phyloP scores from a whole-genome alignment of 2,329 filamentous ascomycete species.

The Exophiala viscosa region DNA sequence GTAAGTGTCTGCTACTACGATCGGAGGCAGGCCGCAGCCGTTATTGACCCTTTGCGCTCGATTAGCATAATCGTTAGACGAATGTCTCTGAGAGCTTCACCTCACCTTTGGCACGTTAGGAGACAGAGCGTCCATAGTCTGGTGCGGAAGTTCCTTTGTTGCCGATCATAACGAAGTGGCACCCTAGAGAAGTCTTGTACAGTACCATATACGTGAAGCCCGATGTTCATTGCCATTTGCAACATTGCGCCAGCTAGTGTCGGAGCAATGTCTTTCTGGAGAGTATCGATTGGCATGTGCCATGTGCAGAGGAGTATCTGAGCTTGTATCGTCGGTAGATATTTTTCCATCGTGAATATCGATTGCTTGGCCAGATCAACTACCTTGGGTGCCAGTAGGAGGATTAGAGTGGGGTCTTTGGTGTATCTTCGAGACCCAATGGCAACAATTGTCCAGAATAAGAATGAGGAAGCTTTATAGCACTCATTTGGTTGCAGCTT shows the following conservation, averaged over 20 bases:
- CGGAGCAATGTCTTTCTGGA: conserved; percentile 13
- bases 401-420: conserved; percentile 51
- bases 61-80: neutral
- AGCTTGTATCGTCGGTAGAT: conserved; percentile 14
- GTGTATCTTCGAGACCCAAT: conserved; percentile 60
- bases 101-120: conserved; percentile 16
- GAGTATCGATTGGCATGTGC: conserved; percentile 16
- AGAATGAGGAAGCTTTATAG: conserved; percentile 55
- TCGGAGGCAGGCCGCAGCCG: conserved; percentile 11
- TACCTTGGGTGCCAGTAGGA: conserved; percentile 38
- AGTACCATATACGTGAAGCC: conserved; percentile 17
- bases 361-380: conserved; percentile 9
- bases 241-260: conserved; percentile 16
- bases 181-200: conserved; percentile 16
- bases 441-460: conserved; percentile 64
- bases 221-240: conserved; percentile 13
- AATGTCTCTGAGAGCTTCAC: too few relatives aligned
- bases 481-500: conserved; percentile 53
- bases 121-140: conserved; percentile 17
- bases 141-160: conserved; percentile 8
- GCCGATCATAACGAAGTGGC: conserved; percentile 4
- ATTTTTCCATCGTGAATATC: conserved; percentile 12
- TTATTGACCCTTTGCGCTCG: conserved; percentile 9
- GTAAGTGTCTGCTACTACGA: conserved; percentile 13
- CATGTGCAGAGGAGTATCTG: conserved; percentile 17